Evolutionary conservation across 805 yeast genomes (phyloP).

Genomic region (Schwanniomyces pseudopolymorphus): DNA sequence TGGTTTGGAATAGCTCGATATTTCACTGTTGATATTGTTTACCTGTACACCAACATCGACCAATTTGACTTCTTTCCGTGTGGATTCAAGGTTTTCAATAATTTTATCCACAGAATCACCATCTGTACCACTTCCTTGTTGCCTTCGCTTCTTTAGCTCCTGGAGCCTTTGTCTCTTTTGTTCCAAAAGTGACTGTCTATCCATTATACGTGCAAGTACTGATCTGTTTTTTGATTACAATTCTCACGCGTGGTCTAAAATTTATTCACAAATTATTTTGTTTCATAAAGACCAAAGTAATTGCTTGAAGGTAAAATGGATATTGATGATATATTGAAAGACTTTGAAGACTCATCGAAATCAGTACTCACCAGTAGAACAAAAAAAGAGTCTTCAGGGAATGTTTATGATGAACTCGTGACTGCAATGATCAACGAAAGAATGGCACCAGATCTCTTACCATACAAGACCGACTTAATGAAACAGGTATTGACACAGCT

Average conservation of each 20-base stretch:
- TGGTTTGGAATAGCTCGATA: background rate
- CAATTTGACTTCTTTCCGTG: conserved; percentile 2
- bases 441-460: conserved; percentile 82
- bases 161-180: conserved; percentile 38
- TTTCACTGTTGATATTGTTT: conserved; percentile 9
- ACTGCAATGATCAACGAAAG: conserved; percentile 82
- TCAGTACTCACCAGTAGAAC: conserved; percentile 16
- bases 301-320: conserved; percentile 26
- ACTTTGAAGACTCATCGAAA: conserved; percentile 46
- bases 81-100: conserved; percentile 12
- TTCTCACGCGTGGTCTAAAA: background rate
- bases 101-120: conserved; percentile 17
- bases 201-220: conserved; percentile 17
- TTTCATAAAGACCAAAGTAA: background rate
- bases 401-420: conserved; percentile 47
- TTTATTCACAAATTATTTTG: background rate
- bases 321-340: conserved; percentile 69
- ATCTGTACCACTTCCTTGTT: conserved; percentile 26
- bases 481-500: conserved; percentile 57
- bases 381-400: conserved; percentile 3
- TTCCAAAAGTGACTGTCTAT: conserved; percentile 37
- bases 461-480: conserved; percentile 63
- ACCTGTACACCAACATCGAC: conserved; percentile 30
- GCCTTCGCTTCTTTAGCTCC: conserved; percentile 22
- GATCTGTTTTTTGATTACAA: background rate